Conservation (phyloP, 2,329 filamentous ascomycete species). For the Fusarium tanahbumbuense region DNA sequence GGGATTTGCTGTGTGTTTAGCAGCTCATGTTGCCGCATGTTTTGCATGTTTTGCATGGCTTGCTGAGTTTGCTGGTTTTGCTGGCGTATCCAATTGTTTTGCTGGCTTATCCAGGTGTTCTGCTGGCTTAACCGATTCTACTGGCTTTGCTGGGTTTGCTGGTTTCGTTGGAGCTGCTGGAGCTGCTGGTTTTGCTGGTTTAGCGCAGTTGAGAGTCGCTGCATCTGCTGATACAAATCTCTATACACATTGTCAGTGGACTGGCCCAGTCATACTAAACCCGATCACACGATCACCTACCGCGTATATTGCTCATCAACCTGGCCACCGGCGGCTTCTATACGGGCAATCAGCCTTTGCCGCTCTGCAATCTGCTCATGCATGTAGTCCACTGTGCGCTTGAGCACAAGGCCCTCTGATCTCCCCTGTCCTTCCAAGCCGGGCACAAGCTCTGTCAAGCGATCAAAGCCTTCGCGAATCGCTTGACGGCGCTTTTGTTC, state of each 20-base stretch:
- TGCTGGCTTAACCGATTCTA: too few relatives aligned
- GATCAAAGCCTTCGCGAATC: constrained; percentile 86
- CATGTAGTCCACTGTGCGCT: constrained; percentile 75
- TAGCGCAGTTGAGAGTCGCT: not conserved
- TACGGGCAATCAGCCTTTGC: constrained; percentile 65
- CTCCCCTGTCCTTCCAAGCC: constrained; percentile 85
- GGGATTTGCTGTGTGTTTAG: too few relatives aligned
- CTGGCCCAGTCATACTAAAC: not conserved
- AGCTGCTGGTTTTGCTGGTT: not conserved
- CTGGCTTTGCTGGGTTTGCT: too few relatives aligned
- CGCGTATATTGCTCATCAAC: constrained; percentile 62
- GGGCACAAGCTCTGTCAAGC: constrained; percentile 82
- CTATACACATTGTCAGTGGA: constrained; percentile 30
- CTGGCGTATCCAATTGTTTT: too few relatives aligned
- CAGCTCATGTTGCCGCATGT: too few relatives aligned
- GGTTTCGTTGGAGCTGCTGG: too few relatives aligned
- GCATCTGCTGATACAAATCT: constrained; percentile 32
- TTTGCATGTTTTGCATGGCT: too few relatives aligned
- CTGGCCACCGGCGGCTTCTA: constrained; percentile 68
- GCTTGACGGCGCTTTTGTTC: constrained; percentile 65
- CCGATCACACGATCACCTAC: constrained; percentile 47
- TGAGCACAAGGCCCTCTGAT: constrained; percentile 86
- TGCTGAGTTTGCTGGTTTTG: too few relatives aligned
- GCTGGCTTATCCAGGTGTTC: too few relatives aligned
- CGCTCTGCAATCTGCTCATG: constrained; percentile 69